A percentile compares a stretch with the other conserved stretches of the same genome.
These are phyloP conservation scores for Mytilinidion resinicola DNA, from an alignment of 495 filamentous ascomycete genomes.

Conservation along the genomic window DNA sequence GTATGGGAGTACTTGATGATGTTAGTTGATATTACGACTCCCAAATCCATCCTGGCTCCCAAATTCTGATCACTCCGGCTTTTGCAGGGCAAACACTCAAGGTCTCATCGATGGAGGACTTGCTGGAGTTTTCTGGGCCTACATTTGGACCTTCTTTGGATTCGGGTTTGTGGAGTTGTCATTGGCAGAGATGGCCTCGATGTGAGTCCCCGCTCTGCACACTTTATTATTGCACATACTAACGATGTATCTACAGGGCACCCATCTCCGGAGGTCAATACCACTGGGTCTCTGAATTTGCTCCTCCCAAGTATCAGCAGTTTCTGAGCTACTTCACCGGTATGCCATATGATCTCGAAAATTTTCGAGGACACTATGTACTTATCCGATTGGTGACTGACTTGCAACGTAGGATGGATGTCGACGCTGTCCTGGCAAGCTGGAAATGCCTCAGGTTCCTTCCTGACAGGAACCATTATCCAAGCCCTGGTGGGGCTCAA, in stretches of 20 bases:
- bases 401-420: slow-evolving; percentile 44
- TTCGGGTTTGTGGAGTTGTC: slow-evolving; percentile 11
- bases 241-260: not conserved
- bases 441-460: slow-evolving; percentile 47
- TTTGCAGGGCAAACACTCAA: slow-evolving; percentile 12
- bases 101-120: slow-evolving; percentile 33
- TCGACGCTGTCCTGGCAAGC: slow-evolving; percentile 56
- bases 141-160: slow-evolving; percentile 19
- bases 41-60: not conserved
- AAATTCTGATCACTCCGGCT: too few relatives aligned
- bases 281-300: slow-evolving; percentile 35
- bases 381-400: too few relatives aligned
- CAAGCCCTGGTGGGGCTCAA: slow-evolving; percentile 20
- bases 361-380: not conserved
- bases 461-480: slow-evolving; percentile 49
- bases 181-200: slow-evolving; percentile 31
- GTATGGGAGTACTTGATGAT: slow-evolving; percentile 27
- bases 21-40: slow-evolving; percentile 2
- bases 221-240: not conserved
- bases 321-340: slow-evolving; percentile 32
- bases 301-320: slow-evolving; percentile 27
- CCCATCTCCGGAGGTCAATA: slow-evolving; percentile 34
- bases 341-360: not conserved
- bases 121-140: slow-evolving; percentile 27
- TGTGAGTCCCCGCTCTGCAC: slow-evolving; percentile 11